These are phyloP conservation scores for Agrocybe chaxingu DNA, from an alignment of 768 basidiomycete species.

Conservation along the genomic window DNA sequence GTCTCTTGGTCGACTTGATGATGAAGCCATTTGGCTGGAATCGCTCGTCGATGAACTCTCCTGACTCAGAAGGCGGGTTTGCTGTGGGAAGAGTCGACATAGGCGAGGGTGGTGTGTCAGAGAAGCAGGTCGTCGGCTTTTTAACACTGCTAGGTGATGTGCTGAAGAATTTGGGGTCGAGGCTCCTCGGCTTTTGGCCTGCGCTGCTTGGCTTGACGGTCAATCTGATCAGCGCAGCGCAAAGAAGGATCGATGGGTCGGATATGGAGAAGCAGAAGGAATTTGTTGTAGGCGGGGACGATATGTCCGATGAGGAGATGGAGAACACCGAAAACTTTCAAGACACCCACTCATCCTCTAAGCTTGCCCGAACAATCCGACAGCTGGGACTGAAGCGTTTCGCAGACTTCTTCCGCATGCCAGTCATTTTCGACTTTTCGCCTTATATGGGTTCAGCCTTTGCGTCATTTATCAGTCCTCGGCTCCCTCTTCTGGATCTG, in stretches of 20 bases:
- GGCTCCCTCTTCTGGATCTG: slow-evolving; percentile 64
- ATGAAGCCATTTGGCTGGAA: slow-evolving; percentile 59
- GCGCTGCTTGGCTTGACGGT: slow-evolving; percentile 68
- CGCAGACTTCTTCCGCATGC: slow-evolving; percentile 81
- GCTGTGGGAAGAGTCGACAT: slow-evolving; percentile 6
- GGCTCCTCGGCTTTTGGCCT: slow-evolving; percentile 70
- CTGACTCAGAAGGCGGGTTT: slow-evolving; percentile 15
- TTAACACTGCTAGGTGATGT: slow-evolving; percentile 83
- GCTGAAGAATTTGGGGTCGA: slow-evolving; percentile 75
- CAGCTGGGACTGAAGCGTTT: slow-evolving; percentile 84
- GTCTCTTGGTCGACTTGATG: slow-evolving; percentile 84
- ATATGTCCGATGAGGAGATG: slow-evolving; percentile 32
- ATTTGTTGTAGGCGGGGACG: slow-evolving; percentile 33
- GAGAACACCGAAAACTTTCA: slow-evolving; percentile 33
- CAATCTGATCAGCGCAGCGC: slow-evolving; percentile 62
- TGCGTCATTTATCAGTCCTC: slow-evolving; percentile 73
- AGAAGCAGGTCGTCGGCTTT: slow-evolving; percentile 81
- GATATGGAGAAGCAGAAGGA: slow-evolving; percentile 21
- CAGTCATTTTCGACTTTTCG: slow-evolving; percentile 70
- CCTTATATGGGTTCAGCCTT: slow-evolving; percentile 71
- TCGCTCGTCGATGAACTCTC: slow-evolving; percentile 12
- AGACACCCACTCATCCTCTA: slow-evolving; percentile 26
- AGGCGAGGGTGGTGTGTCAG: slow-evolving; percentile 26
- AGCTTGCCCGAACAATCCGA: slow-evolving; percentile 61
- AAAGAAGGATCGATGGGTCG: slow-evolving; percentile 45